Evolutionary conservation across 2,329 filamentous ascomycete genomes (phyloP), one percentile per base, ranked within the genome.

Genomic region (Ophiosphaerella narmari): DNA sequence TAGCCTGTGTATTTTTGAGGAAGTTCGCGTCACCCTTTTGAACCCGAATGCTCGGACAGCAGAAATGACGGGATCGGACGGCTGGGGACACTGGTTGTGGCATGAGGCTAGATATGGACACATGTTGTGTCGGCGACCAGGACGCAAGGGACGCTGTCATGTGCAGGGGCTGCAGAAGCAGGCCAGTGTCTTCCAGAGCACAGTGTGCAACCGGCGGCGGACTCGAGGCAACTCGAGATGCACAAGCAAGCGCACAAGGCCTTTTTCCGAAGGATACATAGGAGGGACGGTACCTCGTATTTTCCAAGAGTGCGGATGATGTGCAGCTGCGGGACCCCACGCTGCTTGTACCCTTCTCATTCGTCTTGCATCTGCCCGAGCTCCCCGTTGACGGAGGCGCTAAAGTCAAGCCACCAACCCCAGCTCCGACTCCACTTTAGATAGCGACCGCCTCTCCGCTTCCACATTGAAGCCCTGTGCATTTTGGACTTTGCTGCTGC

Each of bases 361-460:
- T 43, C 43, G 35, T 32, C 43, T 31, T 14, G 34, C 33, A 21
- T 18, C 23, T 57, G 46, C 44, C 44, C 54, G 43, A 45, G 40
- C 41, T 37, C 46, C 46, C 24, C 44, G 41, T 46, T 39, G 50
- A 48, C 39, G 41, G 47, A n/a, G 52, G 13, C 39, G 54, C 57
- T 57, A 54, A 54, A 41, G 34, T 38, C 43, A 45, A 26, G 39
- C 39, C 46, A 50, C 43, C 49, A 51, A 51, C 57, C 51, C 57
- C 55, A 56, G 50, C 44, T 55, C 57, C 50, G 47, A 54, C 63
- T 67, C 65, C 62, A 64, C 63, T 65, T 63, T 56, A 60, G 57
- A 62, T 63, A 64, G 49, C 38, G 31, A 46, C 55, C 48, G 45
- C 46, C 42, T 53, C 44, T 57, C 61, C 52, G 50, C 52, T 48